Evolutionary conservation across 306 rosid species (phyloP).

Genomic region (Cicer judaicum): DNA sequence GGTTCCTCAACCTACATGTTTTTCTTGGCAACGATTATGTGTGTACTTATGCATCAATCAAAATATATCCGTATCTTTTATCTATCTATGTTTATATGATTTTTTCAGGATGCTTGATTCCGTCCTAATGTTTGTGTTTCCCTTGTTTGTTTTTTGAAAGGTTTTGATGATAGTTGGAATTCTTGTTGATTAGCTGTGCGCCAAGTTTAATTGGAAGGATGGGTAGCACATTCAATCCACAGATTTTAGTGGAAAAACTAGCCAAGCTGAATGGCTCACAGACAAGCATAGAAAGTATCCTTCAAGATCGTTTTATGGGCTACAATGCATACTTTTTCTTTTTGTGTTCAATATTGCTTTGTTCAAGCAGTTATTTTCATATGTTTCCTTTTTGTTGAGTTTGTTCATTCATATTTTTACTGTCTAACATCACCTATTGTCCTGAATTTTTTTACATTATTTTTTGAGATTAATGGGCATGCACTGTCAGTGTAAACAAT

Average conservation of each 20-base stretch:
- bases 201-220: conserved; percentile 55
- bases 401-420: conserved; percentile 19
- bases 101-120: conserved; percentile 37
- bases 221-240: conserved; percentile 97
- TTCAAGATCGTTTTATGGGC: conserved; percentile 44
- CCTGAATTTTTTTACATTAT: conserved; percentile 15
- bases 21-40: background rate
- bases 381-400: conserved; percentile 32
- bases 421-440: conserved; percentile 27
- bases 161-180: conserved; percentile 46
- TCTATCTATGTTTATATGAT: background rate
- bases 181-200: conserved; percentile 48
- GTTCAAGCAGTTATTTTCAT: conserved; percentile 15
- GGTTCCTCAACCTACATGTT: conserved; percentile 8
- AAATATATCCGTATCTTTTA: conserved; percentile 15
- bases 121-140: conserved; percentile 24
- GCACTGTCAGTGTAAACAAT: too few species aligned
- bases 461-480: too few species aligned
- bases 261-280: conserved; percentile 92
- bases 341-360: conserved; percentile 27
- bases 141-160: conserved; percentile 42
- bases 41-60: conserved; percentile 26
- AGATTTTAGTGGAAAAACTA: conserved; percentile 91
- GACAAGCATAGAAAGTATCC: conserved; percentile 99
- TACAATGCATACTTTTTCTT: conserved; percentile 23